Base-by-base conservation (phyloP, 2,329 filamentous ascomycete species). In the Pseudopithomyces chartarum region DNA sequence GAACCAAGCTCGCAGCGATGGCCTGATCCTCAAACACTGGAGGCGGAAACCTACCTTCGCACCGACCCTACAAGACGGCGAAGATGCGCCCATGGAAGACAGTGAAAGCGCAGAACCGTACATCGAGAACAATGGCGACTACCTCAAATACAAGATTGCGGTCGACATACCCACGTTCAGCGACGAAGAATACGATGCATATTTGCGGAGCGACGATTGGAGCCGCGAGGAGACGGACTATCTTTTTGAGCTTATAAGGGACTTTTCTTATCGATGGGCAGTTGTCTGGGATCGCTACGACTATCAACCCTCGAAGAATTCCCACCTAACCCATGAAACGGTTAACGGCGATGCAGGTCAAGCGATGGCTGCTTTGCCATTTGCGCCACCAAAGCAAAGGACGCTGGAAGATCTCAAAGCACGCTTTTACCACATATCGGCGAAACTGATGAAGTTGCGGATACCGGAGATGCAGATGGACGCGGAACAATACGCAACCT, bases 171-270 rank as follows among this genome's bases (percentile, higher is more conserved):
- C 93, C 0, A 83, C 87, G 58, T 98, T 98, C 76, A 92, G 86
- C 59, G 90, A 96, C 61, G 91, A 93, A 60, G 89, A 96, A 73
- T 99, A 99, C 77, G 85, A 88, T 58, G 82, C 86, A 55, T 86
- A 90, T 59, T 78, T 99, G 49, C 84, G 87, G 65, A 89, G 83
- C 69, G 81, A 86, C 13, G 88, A 94, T 65, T 99, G 95, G 95
- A 89, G 90, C 13, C 91, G 90, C 69, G 89, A 95, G 67, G 95
- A 99, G 78, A 99, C 95, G 8, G 92, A 97, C 72, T 97, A 97
- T 71, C 78, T 99, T 60, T 84, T 98, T 72, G 80, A 85, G 2
- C 74, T 94, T 34, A 90, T 87, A 13, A 84, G 84, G 55, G 89
- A 93, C 45, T 97, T 88, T 70, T 92, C 96, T 70, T 83, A 97